Base-by-base conservation (phyloP, 2,329 filamentous ascomycete species). In the Clonostachys chloroleuca region DNA sequence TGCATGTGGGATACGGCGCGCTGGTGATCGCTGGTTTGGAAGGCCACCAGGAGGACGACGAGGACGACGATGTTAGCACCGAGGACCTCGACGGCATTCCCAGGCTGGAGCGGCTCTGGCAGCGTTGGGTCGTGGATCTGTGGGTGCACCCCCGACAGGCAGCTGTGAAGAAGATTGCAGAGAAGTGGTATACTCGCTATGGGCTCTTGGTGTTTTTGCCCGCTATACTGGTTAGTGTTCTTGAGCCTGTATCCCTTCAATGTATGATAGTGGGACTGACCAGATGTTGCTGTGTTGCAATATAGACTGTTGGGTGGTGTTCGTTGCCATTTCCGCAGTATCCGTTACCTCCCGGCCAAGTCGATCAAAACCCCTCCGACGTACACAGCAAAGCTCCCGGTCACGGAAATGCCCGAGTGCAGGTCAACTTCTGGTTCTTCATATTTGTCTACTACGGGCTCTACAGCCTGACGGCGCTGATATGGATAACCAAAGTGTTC, bases 371-470 rank as follows among this genome's bases (percentile, higher is more conserved):
- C 42, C 18, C 9, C 37, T 34, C 14, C 30, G 44, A 12, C 24
- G n/a, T 40, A 56, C 56, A 62, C 37, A 67, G 68, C 52, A 77
- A 74, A 46, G 65, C 69, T 1, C 81, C 82, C 1, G 83, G 82
- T 24, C 81, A 86, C 68, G 83, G 83, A 49, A 72, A 76, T 54
- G 80, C 82, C 6, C 70, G 77, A 40, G 83, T 86, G 5, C 75
- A 79, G 51, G 77, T 86, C 54, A 84, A 84, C 66, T 86, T 86
- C 58, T 87, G 83, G 83, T 86, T 85, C 70, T 87, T 87, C 58
- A 69, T 87, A 36, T 77, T 85, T 43, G 77, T 85, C 48, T 87
- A 86, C 66, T 87, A 87, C 61, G 81, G 81, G 48, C 78, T 85
- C 54, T 87, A 87, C 64, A 86, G 83, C 59, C 58, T 86, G 20